phyloP scores from a whole-genome alignment of 495 filamentous ascomycete genomes.

The Podospora pseudocomata region DNA sequence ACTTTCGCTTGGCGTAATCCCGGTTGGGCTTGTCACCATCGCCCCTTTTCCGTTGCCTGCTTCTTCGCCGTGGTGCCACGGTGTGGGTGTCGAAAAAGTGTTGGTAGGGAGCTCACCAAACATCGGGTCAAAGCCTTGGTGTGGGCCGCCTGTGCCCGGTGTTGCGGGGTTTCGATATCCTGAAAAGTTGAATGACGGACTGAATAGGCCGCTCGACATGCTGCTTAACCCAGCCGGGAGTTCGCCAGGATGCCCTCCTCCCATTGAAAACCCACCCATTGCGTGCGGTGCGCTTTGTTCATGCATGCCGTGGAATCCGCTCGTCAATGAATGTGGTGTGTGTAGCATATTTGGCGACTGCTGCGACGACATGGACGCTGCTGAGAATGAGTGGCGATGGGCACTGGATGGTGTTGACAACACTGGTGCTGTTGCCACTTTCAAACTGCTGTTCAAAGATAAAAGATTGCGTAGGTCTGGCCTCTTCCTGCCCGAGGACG shows the following conservation, averaged over 20 bases:
- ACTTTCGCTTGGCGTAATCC: conserved; percentile 40
- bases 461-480: conserved; percentile 32
- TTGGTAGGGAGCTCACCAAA: conserved; percentile 49
- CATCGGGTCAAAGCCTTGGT: conserved; percentile 52
- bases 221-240: conserved; percentile 12
- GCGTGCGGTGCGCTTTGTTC: conserved; percentile 20
- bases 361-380: conserved; percentile 28
- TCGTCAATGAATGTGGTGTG: conserved; percentile 23
- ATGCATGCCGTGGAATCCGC: conserved; percentile 21
- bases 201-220: conserved; percentile 19
- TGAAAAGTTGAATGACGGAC: conserved; percentile 26
- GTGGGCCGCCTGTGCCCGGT: conserved; percentile 20
- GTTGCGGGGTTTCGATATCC: conserved; percentile 21
- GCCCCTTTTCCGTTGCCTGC: conserved; percentile 16
- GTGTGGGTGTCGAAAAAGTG: conserved; percentile 42
- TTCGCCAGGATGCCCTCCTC: conserved; percentile 3
- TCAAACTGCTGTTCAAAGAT: conserved; percentile 23
- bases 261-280: conserved; percentile 26
- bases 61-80: conserved; percentile 42
- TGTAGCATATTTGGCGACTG: conserved; percentile 34
- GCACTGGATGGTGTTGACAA: conserved; percentile 31
- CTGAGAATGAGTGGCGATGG: conserved; percentile 33
- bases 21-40: conserved; percentile 36
- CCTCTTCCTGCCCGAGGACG: conserved; percentile 29
- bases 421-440: conserved; percentile 24